These are phyloP conservation scores for Saprolegnia diclina DNA, from an alignment of 352 stramenopile species.

Conservation along the genomic window DNA sequence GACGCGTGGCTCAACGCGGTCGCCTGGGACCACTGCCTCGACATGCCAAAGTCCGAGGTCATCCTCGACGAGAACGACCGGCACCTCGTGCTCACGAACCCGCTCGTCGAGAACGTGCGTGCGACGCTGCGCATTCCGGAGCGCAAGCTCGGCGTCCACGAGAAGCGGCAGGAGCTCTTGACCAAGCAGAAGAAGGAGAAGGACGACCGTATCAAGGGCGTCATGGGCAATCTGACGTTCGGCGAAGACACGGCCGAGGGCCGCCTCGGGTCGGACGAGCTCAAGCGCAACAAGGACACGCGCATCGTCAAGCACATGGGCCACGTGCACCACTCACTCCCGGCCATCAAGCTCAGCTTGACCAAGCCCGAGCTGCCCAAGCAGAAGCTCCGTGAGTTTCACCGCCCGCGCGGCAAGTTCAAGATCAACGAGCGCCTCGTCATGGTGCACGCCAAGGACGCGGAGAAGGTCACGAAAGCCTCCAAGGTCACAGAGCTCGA, in stretches of 20 bases:
- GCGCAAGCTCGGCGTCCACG: conserved; percentile 66
- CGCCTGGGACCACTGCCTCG: conserved; percentile 67
- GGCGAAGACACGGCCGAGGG: conserved; percentile 67
- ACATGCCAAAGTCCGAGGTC: conserved; percentile 76
- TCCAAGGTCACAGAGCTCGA: conserved; percentile 18
- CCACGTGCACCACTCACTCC: conserved; percentile 76
- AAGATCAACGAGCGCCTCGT: conserved; percentile 77
- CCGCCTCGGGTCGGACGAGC: conserved; percentile 51
- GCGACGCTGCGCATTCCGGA: conserved; percentile 78
- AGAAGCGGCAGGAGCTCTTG: conserved; percentile 63
- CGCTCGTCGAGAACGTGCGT: conserved; percentile 73
- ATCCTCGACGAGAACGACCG: conserved; percentile 81
- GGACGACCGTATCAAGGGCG: conserved; percentile 71
- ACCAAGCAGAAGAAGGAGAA: conserved; percentile 73
- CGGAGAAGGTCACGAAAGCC: conserved; percentile 52
- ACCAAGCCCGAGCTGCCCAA: conserved; percentile 82
- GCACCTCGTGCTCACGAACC: conserved; percentile 65
- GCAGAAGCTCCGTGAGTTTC: conserved; percentile 72
- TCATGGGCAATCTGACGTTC: conserved; percentile 76
- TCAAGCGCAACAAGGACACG: conserved; percentile 78
- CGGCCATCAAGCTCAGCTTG: conserved; percentile 81
- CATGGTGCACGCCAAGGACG: conserved; percentile 53
- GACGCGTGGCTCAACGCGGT: conserved; percentile 71
- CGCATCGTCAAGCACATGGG: conserved; percentile 82
- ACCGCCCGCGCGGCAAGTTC: conserved; percentile 77